A percentile compares a stretch with the other conserved stretches of the same genome.
These are phyloP conservation scores for Prunus campanulata DNA, from an alignment of 306 rosid species.

Conservation along the genomic window DNA sequence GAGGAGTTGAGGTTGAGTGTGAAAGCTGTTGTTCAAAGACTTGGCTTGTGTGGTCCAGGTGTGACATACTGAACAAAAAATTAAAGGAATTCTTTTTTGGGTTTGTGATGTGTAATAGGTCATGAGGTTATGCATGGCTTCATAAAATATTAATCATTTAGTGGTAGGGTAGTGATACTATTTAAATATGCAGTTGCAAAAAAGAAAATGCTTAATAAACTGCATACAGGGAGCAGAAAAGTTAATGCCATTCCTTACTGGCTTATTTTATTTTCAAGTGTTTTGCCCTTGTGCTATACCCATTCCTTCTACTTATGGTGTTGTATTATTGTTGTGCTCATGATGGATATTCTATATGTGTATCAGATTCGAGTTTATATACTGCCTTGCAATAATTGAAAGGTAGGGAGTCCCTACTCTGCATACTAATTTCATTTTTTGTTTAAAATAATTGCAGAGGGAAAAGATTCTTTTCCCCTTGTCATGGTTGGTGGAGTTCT, in stretches of 20 bases:
- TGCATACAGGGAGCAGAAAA: neutral
- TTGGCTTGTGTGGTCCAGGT: constrained; percentile 84
- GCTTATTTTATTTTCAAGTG: neutral
- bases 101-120: neutral
- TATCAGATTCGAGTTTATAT: neutral
- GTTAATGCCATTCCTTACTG: neutral
- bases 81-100: neutral
- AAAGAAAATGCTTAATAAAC: neutral
- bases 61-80: neutral
- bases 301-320: neutral
- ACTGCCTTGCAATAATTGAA: neutral
- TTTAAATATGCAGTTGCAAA: neutral
- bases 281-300: neutral
- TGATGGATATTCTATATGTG: neutral
- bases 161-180: neutral
- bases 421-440: neutral
- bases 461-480: constrained; percentile 63
- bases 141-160: neutral
- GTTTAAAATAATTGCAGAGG: constrained; percentile 50
- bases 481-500: constrained; percentile 99
- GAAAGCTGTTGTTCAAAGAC: constrained; percentile 88
- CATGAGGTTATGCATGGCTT: neutral
- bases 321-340: neutral
- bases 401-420: neutral
- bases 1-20: constrained; percentile 80